A percentile compares a stretch with the other conserved stretches of the same genome.
phyloP scores from a whole-genome alignment of 148 eudicot genomes.

The Rhododendron ferrugineum region DNA sequence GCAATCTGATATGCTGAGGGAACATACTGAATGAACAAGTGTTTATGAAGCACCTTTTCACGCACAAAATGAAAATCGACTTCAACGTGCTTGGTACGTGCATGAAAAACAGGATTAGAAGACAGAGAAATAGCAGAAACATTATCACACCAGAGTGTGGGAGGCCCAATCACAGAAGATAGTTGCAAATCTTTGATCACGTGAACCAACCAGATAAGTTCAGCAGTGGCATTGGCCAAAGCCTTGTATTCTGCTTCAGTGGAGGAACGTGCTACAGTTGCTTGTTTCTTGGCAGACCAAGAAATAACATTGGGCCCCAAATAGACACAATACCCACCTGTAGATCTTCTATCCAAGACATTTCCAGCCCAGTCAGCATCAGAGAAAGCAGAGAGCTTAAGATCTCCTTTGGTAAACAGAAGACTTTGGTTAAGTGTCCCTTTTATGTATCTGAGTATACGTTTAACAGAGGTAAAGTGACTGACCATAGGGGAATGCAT shows the following conservation, averaged over 20 bases:
- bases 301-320: not conserved
- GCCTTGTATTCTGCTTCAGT: not conserved
- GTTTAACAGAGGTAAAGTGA: not conserved
- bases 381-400: not conserved
- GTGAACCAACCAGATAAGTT: not conserved
- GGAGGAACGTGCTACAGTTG: not conserved
- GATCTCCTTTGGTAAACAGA: not conserved
- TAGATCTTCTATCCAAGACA: not conserved
- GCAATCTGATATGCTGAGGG: too few relatives aligned
- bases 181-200: not conserved
- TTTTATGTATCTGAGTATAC: not conserved
- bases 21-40: too few relatives aligned
- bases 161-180: not conserved
- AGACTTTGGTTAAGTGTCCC: not conserved
- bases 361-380: not conserved
- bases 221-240: not conserved
- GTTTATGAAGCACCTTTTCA: too few relatives aligned
- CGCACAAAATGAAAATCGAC: too few relatives aligned
- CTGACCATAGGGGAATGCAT: not conserved
- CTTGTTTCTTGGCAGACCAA: not conserved
- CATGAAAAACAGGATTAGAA: not conserved
- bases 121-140: not conserved
- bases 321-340: too few relatives aligned
- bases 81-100: not conserved
- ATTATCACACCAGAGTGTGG: not conserved